Conservation (phyloP, 805 yeast species). For the Hyphopichia homilentoma region DNA sequence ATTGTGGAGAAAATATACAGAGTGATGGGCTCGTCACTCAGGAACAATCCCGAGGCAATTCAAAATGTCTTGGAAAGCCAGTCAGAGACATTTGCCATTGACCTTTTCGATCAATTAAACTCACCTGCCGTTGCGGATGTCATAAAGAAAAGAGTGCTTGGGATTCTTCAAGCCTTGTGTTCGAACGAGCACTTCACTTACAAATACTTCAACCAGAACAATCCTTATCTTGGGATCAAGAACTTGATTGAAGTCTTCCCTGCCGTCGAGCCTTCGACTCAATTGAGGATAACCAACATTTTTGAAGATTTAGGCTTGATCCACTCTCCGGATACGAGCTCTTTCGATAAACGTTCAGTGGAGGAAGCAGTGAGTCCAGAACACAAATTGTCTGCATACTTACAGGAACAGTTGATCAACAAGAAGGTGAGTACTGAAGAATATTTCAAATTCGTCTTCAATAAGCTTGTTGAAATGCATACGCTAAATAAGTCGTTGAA, state of each 20-base stretch:
- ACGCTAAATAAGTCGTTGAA: slow-evolving; percentile 20
- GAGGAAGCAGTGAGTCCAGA: slow-evolving; percentile 20
- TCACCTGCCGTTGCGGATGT: slow-evolving; percentile 18
- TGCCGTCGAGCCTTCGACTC: slow-evolving; percentile 22
- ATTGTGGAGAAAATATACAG: slow-evolving; percentile 54
- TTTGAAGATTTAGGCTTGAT: slow-evolving; percentile 40
- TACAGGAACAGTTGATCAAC: slow-evolving; percentile 30
- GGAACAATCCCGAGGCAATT: slow-evolving; percentile 70
- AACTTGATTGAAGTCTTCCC: slow-evolving; percentile 25
- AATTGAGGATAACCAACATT: slow-evolving; percentile 41
- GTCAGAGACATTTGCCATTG: slow-evolving; percentile 12
- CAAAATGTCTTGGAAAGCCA: slow-evolving; percentile 28
- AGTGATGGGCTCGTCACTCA: slow-evolving; percentile 60
- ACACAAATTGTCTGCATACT: slow-evolving; percentile 28
- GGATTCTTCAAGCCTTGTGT: slow-evolving; percentile 47
- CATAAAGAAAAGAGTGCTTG: slow-evolving; percentile 46
- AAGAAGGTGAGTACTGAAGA: slow-evolving; percentile 25
- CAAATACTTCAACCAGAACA: slow-evolving; percentile 18
- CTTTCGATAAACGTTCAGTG: slow-evolving; percentile 12
- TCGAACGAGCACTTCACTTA: slow-evolving; percentile 31
- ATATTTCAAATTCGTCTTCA: slow-evolving; percentile 41
- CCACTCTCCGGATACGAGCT: slow-evolving; percentile 1
- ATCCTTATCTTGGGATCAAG: slow-evolving; percentile 15
- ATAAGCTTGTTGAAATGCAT: slow-evolving; percentile 30
- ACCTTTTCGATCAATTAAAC: slow-evolving; percentile 18